Base-by-base conservation (phyloP, 306 rosid species). In the Dalbergia cochinchinensis region DNA sequence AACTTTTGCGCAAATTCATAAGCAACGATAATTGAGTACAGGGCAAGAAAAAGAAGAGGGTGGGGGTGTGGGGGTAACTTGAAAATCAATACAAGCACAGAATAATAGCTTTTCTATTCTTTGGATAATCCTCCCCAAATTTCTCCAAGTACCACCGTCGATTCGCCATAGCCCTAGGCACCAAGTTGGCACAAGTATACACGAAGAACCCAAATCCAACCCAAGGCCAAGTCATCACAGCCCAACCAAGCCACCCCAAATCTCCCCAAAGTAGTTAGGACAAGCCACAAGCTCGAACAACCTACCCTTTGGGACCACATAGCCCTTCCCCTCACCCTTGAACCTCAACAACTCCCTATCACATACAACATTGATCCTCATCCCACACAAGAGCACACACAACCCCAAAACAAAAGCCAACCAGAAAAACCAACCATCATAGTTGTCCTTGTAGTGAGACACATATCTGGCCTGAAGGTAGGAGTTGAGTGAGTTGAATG, bases 191-290 rank as follows among this genome's bases (percentile, higher is more conserved):
- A 39, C 86, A 95, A 7, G 99, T 95, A 78, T 89, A 87, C 7
- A 88, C 8, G 19, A 78, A 86, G 75, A 95, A 93, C 65, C 92
- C 94, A 1, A 91, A 55, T 6, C 94, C 97, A 16, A 47, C 92
- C 92, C 90, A 90, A 0, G 96, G 84, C 87, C 94, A 93, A 5
- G 89, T 91, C 96, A 91, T 93, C 72, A 90, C 73, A 1, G 89
- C 83, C 98, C 97, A 96, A 2, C 96, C 97, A 11, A 91, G 7
- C 97, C 99, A 93, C 89, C 91, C 98, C 73, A 91, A 60, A 89
- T 84, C 86, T 93, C 97, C 55, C 97, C 96, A 35, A 82, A 78
- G 71, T 93, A 96, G 64, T 93, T 96, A 1, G 99, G 97, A 67
- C 94, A 93, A 22, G 92, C 90, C 9, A 91, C 96, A 16, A 87